A percentile compares a stretch with the other conserved stretches of the same genome.
phyloP scores from a whole-genome alignment of 129 eudicot genomes.

The Flaveria trinervia region DNA sequence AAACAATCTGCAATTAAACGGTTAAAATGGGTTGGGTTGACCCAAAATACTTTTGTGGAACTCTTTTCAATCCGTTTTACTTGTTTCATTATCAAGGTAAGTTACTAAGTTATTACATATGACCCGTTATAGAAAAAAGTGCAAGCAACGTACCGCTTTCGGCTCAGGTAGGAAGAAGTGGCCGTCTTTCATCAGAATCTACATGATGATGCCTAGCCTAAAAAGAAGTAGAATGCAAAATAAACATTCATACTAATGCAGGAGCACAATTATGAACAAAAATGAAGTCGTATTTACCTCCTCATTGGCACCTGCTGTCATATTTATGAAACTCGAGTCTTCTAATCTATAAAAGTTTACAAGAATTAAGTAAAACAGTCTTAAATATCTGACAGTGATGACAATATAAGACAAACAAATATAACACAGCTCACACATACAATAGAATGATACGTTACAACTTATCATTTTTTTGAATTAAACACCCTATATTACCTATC shows the following conservation, averaged over 20 bases:
- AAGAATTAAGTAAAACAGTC: neutral
- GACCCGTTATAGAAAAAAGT: no score
- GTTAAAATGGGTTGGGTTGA: neutral
- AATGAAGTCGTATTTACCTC: constrained; percentile 46
- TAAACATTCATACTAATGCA: neutral
- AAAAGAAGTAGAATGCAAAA: constrained; percentile 21
- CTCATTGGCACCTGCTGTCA: constrained; percentile 90
- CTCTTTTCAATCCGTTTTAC: no score
- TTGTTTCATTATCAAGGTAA: no score
- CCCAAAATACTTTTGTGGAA: no score
- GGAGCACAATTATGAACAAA: constrained; percentile 9
- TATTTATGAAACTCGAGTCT: constrained; percentile 49
- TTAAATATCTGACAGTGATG: neutral
- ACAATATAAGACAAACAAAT: neutral
- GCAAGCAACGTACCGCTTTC: no score
- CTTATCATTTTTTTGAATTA: constrained; percentile 51
- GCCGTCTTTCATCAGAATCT: no score
- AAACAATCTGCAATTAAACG: constrained; percentile 29
- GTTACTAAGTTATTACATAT: no score
- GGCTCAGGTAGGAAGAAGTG: no score
- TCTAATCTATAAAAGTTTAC: constrained; percentile 5
- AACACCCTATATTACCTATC: constrained; percentile 42
- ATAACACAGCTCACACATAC: no score
- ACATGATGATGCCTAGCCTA: constrained; percentile 58
- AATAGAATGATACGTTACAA: neutral